Conservation (phyloP, 2,329 filamentous ascomycete species). For the Rachicladosporium sp. region DNA sequence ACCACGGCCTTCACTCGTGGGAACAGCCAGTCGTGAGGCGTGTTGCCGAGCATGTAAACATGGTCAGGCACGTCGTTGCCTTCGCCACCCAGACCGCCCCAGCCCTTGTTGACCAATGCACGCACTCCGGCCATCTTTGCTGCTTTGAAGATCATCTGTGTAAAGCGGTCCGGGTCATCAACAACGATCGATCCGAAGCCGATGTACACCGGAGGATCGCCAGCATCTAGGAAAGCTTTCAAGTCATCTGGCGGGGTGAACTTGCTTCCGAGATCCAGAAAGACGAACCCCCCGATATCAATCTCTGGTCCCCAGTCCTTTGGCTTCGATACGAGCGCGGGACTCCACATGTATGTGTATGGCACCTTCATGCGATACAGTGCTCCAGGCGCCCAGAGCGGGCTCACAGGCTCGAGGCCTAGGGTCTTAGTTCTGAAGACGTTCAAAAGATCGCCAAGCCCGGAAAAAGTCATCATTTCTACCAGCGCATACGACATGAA, state of each 20-base stretch:
- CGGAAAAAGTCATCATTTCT: slow-evolving; percentile 89
- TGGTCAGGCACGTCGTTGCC: slow-evolving; percentile 27
- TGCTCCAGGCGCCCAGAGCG: slow-evolving; percentile 73
- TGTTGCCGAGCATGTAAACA: slow-evolving; percentile 42
- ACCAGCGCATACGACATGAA: slow-evolving; percentile 75
- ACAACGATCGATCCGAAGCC: slow-evolving; percentile 77
- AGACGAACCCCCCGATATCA: slow-evolving; percentile 66
- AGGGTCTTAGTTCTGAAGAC: slow-evolving; percentile 64
- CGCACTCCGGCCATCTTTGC: slow-evolving; percentile 40
- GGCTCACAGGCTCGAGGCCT: slow-evolving; percentile 62
- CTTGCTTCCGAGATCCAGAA: slow-evolving; percentile 54
- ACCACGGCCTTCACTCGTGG: slow-evolving; percentile 42
- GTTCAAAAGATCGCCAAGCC: slow-evolving; percentile 82
- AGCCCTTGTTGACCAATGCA: slow-evolving; percentile 44
- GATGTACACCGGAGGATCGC: slow-evolving; percentile 66
- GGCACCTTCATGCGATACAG: slow-evolving; percentile 64
- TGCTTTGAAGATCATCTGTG: slow-evolving; percentile 59
- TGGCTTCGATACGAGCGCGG: slow-evolving; percentile 63
- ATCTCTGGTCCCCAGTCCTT: slow-evolving; percentile 63
- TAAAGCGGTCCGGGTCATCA: slow-evolving; percentile 60
- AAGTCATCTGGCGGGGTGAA: slow-evolving; percentile 57
- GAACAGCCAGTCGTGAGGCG: slow-evolving; percentile 49
- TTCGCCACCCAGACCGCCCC: slow-evolving; percentile 36
- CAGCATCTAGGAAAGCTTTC: slow-evolving; percentile 54
- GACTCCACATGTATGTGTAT: slow-evolving; percentile 87